phyloP scores from a whole-genome alignment of 1,284 basidiomycete genomes.

The Ceratobasidium sp. region DNA sequence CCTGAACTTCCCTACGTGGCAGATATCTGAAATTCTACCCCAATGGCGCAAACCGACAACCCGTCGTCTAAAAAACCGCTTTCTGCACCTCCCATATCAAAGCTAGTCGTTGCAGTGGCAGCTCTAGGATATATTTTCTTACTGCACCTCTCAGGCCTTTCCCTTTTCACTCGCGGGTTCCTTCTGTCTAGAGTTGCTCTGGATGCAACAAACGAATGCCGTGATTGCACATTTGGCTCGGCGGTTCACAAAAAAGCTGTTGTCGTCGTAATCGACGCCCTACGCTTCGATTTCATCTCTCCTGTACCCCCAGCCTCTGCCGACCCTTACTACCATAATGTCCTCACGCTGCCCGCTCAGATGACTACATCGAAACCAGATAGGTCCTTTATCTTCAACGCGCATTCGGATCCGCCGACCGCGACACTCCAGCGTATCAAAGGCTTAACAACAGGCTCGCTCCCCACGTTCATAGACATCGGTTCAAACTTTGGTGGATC shows the following conservation, averaged over 20 bases:
- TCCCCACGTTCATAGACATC: constrained; percentile 96
- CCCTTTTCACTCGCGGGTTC: constrained; percentile 88
- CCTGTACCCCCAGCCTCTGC: constrained; percentile 69
- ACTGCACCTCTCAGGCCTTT: constrained; percentile 59
- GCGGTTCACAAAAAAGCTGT: constrained; percentile 83
- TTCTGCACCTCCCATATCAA: neutral
- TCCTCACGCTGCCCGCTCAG: constrained; percentile 81
- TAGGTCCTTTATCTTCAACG: constrained; percentile 86
- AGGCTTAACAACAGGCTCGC: constrained; percentile 91
- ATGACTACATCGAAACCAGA: constrained; percentile 70
- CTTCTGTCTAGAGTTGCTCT: constrained; percentile 85
- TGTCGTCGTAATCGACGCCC: constrained; percentile 89
- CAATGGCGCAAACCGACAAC: constrained; percentile 10
- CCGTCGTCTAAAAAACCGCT: neutral
- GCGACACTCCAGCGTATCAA: constrained; percentile 96
- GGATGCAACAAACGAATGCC: constrained; percentile 65
- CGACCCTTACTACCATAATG: constrained; percentile 82
- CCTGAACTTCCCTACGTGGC: too few species aligned
- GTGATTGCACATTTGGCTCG: constrained; percentile 60
- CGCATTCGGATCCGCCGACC: constrained; percentile 94
- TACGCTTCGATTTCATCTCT: constrained; percentile 94
- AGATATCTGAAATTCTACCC: neutral
- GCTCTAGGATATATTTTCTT: constrained; percentile 46
- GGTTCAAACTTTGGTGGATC: constrained; percentile 92
- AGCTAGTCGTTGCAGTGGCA: constrained; percentile 28